phyloP scores from a whole-genome alignment of 1,284 basidiomycete species.

The Fistulinella cinereoalba region DNA sequence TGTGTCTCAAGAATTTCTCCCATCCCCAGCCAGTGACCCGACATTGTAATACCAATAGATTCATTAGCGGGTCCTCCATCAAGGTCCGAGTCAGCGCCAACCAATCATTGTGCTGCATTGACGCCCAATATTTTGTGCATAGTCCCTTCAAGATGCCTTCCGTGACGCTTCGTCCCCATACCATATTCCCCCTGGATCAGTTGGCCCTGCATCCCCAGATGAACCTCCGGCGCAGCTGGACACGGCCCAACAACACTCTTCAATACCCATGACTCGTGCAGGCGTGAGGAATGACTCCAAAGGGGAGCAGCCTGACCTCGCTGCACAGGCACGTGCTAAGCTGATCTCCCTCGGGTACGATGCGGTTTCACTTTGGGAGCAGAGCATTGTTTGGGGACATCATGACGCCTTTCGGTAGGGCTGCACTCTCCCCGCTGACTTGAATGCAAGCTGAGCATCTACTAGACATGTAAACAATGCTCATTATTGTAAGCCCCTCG shows the following conservation, averaged over 20 bases:
- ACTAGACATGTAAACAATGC: constrained; percentile 75
- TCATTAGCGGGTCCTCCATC: constrained; percentile 27
- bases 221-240: constrained; percentile 17
- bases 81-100: constrained; percentile 23
- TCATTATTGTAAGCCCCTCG: constrained; percentile 51
- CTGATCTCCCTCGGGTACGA: constrained; percentile 55
- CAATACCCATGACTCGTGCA: background rate
- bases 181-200: constrained; percentile 56
- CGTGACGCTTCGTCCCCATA: constrained; percentile 65
- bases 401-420: constrained; percentile 71
- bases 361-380: constrained; percentile 64
- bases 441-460: background rate
- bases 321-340: constrained; percentile 42
- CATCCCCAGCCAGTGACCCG: constrained; percentile 2
- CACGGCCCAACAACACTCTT: background rate
- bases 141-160: constrained; percentile 59
- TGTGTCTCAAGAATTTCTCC: background rate
- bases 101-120: background rate
- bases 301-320: constrained; percentile 8
- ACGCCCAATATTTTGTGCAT: background rate
- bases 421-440: background rate
- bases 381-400: constrained; percentile 71
- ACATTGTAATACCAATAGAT: background rate
- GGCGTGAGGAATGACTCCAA: background rate
- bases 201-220: constrained; percentile 60